phyloP scores from a whole-genome alignment of 2,329 filamentous ascomycete genomes.

The Fusarium phyllophilum region DNA sequence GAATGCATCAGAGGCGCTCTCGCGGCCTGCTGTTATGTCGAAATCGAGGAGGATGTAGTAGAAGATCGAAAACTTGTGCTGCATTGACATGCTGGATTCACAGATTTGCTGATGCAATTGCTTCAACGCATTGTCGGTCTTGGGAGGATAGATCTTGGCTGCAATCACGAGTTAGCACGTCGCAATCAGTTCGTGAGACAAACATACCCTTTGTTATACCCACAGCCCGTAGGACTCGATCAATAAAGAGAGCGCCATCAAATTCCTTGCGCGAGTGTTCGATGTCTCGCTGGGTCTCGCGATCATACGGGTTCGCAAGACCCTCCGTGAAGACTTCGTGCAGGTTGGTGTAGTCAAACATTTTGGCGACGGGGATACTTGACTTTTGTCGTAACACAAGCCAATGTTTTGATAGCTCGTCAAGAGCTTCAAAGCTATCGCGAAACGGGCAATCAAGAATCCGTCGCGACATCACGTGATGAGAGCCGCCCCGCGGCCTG shows the following conservation, averaged over 20 bases:
- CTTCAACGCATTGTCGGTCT: constrained; percentile 72
- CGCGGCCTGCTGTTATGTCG: constrained; percentile 62
- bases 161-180: constrained; percentile 39
- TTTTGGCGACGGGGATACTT: constrained; percentile 42
- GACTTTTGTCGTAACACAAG: background rate
- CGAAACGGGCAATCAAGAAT: constrained; percentile 26
- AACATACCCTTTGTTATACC: constrained; percentile 73
- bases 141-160: constrained; percentile 78
- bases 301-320: constrained; percentile 69
- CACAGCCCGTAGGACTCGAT: constrained; percentile 77
- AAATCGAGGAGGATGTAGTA: constrained; percentile 87
- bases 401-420: constrained; percentile 14
- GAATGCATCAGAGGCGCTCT: constrained; percentile 66
- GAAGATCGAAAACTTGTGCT: constrained; percentile 84
- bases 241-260: constrained; percentile 79
- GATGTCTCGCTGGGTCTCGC: constrained; percentile 70
- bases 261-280: constrained; percentile 73
- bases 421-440: constrained; percentile 37
- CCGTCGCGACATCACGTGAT: constrained; percentile 41
- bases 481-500: background rate
- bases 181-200: fast-evolving
- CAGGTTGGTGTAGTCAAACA: constrained; percentile 74
- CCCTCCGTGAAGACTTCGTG: constrained; percentile 73
- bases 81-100: constrained; percentile 69
- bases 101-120: constrained; percentile 77